Conservation (phyloP, 116 monocot genomes). For the Zostera marina region DNA sequence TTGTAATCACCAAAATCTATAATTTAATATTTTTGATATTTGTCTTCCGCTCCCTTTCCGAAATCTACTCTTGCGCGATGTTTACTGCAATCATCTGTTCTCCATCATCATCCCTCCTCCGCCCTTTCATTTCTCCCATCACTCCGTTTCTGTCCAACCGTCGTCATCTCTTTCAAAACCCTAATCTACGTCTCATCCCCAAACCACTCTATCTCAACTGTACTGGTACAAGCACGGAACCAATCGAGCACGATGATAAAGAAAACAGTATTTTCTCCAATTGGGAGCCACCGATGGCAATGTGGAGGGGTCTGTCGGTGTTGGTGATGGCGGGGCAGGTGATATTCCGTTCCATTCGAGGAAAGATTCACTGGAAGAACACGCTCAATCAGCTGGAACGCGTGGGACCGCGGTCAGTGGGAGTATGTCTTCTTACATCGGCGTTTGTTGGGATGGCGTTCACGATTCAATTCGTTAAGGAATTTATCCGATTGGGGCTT, state of each 20-base stretch:
- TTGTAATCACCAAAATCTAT: no score
- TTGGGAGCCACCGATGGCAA: slow-evolving; percentile 47
- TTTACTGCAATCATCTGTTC: not conserved
- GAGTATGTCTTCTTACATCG: slow-evolving; percentile 84
- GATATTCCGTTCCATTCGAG: slow-evolving; percentile 25
- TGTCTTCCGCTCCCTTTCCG: not conserved
- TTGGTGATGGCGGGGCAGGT: slow-evolving; percentile 67
- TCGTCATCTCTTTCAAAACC: not conserved
- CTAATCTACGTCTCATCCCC: not conserved
- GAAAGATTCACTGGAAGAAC: slow-evolving; percentile 58
- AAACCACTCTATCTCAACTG: not conserved
- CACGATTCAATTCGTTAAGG: slow-evolving; percentile 91
- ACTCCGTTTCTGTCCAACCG: not conserved
- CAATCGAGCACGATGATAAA: not conserved
- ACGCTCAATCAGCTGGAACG: slow-evolving; percentile 68
- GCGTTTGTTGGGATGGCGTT: slow-evolving; percentile 98
- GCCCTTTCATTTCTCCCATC: not conserved
- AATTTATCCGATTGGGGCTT: slow-evolving; percentile 84
- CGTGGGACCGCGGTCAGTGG: slow-evolving; percentile 64
- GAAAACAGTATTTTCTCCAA: not conserved
- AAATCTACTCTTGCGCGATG: not conserved
- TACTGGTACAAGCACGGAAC: not conserved
- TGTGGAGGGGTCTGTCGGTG: slow-evolving; percentile 60
- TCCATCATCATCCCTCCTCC: not conserved
- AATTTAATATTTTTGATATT: not conserved